Evolutionary conservation across 2,329 filamentous ascomycete species (phyloP), one percentile per base, ranked within the genome.

Genomic region (Fragosphaeria purpurea): DNA sequence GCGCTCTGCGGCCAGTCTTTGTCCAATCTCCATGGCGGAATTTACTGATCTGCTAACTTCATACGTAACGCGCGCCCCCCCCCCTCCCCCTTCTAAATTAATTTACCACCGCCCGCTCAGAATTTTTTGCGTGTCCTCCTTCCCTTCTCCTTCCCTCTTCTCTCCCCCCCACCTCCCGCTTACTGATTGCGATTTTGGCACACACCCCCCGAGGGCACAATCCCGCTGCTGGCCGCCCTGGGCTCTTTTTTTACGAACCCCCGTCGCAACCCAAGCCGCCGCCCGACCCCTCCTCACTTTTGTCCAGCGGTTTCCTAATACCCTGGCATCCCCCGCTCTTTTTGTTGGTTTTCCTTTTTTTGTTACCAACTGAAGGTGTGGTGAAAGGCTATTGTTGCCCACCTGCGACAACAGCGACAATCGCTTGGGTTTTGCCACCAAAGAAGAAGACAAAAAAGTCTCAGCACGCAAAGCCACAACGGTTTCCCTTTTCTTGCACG

Each of bases 301-400:
- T 31, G 8, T 12, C 5, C 30, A 37, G 11, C n/a, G n/a, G 45
- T 56, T 56, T 55, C 51, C 55, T 43, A 48, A 54, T 56, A 56
- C 55, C 46, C 46, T 43, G 50, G 50, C 48, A 48, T 44, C 48
- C 53, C 55, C 55, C 48, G 30, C 43, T 30, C 22, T 13, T 42
- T 38, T 22, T 22, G 22, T 22, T 22, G 22, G 22, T 22, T 22
- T 22, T 22, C 22, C 22, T 22, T 22, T 22, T 22, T 22, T 22
- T n/a, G n/a, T n/a, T n/a, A n/a, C 22, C 22, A 22, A 22, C 22
- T 22, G 3, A 22, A 22, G 22, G 22, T 22, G 22, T 2, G 22
- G 22, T 3, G 22, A 22, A 22, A 3, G 22, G 22, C 22, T 22
- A 22, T 22, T 22, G 3, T 22, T 22, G 22, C 22, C 22, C 22